Evolutionary conservation across 768 basidiomycete genomes (phyloP), one percentile per base, ranked within the genome.

Genomic region (Lepiota venenata): DNA sequence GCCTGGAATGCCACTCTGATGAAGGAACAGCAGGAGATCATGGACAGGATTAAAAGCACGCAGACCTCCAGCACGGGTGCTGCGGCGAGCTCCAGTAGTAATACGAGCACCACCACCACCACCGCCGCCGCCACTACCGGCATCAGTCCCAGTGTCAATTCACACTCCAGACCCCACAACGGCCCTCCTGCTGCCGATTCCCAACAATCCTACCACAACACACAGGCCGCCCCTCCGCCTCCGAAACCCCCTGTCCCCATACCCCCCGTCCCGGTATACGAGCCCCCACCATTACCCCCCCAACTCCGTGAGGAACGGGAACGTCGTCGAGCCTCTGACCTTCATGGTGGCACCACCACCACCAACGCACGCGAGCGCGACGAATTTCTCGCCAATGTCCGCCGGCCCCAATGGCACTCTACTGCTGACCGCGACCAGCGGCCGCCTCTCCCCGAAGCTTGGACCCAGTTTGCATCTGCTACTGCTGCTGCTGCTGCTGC

Each of bases 11-110:
- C 66, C 12, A 61, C 66, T 16, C 58, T 72, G 27, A 63, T 64
- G 41, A 66, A 68, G 50, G 70, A 73, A 58, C 71, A 73, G 63
- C 67, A 72, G 48, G 67, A 73, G 12, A 79, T 83, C 57, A 66
- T 78, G 68, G 73, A 79, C 54, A 74, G 65, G 60, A 76, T 80
- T 57, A 71, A 83, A 67, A 68, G 67, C 50, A 35, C 38, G 25
- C 44, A 59, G 59, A 29, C n/a, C n/a, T n/a, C n/a, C n/a, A n/a
- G n/a, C n/a, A n/a, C n/a, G n/a, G n/a, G n/a, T n/a, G n/a, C n/a
- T n/a, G n/a, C n/a, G n/a, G n/a, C n/a, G n/a, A n/a, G n/a, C n/a
- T n/a, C n/a, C n/a, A n/a, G n/a, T n/a, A n/a, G n/a, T n/a, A n/a
- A n/a, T n/a, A n/a, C n/a, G n/a, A n/a, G n/a, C n/a, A n/a, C n/a